These are phyloP conservation scores for Opeltia flavorubescens DNA, from an alignment of 495 filamentous ascomycete species.

Conservation along the genomic window DNA sequence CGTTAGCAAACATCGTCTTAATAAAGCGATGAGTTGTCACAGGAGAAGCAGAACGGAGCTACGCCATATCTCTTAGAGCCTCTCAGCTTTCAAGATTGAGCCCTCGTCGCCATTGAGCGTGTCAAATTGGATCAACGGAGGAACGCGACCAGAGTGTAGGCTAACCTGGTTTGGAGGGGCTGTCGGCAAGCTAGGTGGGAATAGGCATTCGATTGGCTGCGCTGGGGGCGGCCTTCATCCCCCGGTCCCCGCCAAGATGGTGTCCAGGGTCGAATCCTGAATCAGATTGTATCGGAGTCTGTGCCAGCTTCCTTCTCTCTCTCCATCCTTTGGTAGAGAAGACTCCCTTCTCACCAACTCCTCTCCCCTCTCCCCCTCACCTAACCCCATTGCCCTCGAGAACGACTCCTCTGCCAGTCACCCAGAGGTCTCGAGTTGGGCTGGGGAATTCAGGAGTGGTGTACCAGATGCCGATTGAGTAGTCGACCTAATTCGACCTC, in stretches of 20 bases:
- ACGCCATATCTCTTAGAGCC: too few species aligned
- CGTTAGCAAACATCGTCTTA: too few species aligned
- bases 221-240: not conserved
- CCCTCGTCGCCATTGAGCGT: too few species aligned
- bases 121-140: not conserved
- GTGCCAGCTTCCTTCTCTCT: conserved; percentile 19
- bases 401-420: conserved; percentile 26
- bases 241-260: not conserved
- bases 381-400: conserved; percentile 36
- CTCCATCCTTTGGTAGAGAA: conserved; percentile 26
- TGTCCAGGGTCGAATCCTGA: conserved; percentile 14
- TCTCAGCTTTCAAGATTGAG: not conserved
- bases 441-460: conserved; percentile 20
- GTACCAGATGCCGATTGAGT: conserved; percentile 15
- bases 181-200: not conserved
- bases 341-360: conserved; percentile 42
- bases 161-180: not conserved
- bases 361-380: conserved; percentile 33
- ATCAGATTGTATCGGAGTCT: conserved; percentile 9
- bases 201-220: not conserved
- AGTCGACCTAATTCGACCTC: conserved; percentile 19
- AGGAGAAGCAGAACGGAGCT: too few species aligned
- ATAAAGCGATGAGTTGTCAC: too few species aligned
- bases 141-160: not conserved
- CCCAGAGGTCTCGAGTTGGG: conserved; percentile 28